phyloP scores from a whole-genome alignment of 352 stramenopile species.

The Phytophthora podocarpi region DNA sequence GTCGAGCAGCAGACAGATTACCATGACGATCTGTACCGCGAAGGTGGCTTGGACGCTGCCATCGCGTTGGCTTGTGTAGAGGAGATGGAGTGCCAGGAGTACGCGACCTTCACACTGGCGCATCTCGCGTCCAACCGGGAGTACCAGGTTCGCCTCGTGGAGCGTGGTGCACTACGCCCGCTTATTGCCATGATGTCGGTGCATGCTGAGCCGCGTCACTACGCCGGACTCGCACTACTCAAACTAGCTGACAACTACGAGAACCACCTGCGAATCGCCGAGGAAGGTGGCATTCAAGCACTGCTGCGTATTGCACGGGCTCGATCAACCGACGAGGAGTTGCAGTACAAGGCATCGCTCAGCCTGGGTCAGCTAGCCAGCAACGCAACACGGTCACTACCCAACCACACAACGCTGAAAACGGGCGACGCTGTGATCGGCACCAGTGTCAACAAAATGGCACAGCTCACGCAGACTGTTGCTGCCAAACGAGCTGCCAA shows the following conservation, averaged over 20 bases:
- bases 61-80: conserved; percentile 93
- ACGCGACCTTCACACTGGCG: conserved; percentile 95
- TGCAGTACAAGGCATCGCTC: conserved; percentile 96
- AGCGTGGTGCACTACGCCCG: conserved; percentile 91
- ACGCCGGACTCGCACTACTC: conserved; percentile 95
- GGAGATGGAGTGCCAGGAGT: conserved; percentile 96
- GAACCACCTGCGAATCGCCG: conserved; percentile 95
- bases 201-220: conserved; percentile 94
- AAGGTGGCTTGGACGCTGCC: conserved; percentile 88
- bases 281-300: conserved; percentile 96
- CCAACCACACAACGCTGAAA: conserved; percentile 59
- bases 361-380: conserved; percentile 93
- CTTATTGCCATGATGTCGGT: conserved; percentile 96
- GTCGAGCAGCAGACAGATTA: conserved; percentile 93
- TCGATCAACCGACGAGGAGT: conserved; percentile 92
- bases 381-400: conserved; percentile 86
- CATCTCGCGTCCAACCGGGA: conserved; percentile 95
- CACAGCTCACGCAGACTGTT: conserved; percentile 72
- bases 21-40: conserved; percentile 89
- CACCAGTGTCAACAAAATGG: conserved; percentile 77
- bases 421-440: conserved; percentile 58
- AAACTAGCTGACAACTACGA: conserved; percentile 98
- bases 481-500: conserved; percentile 61
- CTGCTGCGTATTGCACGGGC: conserved; percentile 92
- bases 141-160: conserved; percentile 93